Evolutionary conservation across 148 eudicot species (phyloP), one percentile per base, ranked within the genome.

Genomic region (Bassia scoparia): DNA sequence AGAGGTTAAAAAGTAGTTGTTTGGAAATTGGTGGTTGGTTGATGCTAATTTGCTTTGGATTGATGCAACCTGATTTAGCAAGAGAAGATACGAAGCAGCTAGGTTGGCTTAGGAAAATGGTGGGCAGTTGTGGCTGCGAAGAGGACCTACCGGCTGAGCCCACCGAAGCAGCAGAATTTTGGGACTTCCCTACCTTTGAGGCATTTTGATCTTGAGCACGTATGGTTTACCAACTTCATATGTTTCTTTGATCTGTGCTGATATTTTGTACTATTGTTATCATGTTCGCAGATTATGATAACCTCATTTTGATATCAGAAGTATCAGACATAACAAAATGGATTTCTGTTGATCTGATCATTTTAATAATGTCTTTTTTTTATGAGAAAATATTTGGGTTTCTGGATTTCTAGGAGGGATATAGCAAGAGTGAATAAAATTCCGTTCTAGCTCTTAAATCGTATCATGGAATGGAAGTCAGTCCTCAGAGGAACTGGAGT

Each of bases 151-250:
- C 98, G 26, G 95, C 97, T 0, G 95, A 93, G 81, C 98, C 97
- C 56, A 87, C 97, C 0, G 98, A 93, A 78, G 87, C 84, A 24
- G 87, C 82, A 84, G 86, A 89, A n/a, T n/a, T 67, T 58, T 92
- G 77, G 94, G 94, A 48, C 82, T 96, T 61, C n/a, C 99, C 99
- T 68, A 87, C 94, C 43, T 96, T 96, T 79, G 97, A 96, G 80
- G 97, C 92, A 26, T 96, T n/a, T 97, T 78, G 99, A 96, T 87
- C 89, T 96, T 24, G 99, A 89, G 73, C 97, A 95, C n/a, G 99
- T 95, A 83, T 38, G 89, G 50, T 64, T 55, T 53, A 38, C 27
- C n/a, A n/a, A 29, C 7, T 1, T 4, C 58, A 16, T 55, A 27
- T 34, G 12, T 21, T 60, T 74, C 15, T n/a, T n/a, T n/a, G n/a